Evolutionary conservation across 441 rosid species (phyloP), one percentile per base, ranked within the genome.

Genomic region (Lagerstroemia fauriei): DNA sequence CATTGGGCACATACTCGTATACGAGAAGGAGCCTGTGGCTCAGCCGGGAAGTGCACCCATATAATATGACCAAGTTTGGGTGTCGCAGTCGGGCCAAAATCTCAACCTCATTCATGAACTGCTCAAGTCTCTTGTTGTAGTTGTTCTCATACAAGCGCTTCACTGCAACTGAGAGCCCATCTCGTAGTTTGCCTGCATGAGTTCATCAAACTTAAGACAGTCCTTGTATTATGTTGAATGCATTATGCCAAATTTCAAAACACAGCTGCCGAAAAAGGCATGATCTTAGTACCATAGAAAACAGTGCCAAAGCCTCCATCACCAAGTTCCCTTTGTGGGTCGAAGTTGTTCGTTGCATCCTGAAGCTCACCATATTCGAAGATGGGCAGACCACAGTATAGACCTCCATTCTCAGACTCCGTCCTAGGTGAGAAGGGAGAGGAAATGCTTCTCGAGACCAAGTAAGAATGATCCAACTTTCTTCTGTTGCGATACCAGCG

Each of bases 221-320:
- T 3, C 29, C 51, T 48, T 48, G 7, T 9, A 48, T 48, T 48
- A 12, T n/a, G 34, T 34, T n/a, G 3, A 66, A 66, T 66, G 41
- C 3, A 5, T 29, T 66, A 18, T 20, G 17, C 3, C 32, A 65
- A 6, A 25, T 25, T 65, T 11, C 69, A 24, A 29, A 27, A 13
- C 12, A 48, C 51, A 48, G 51, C 51, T 48, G 51, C 14, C 51
- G 9, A 48, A 13, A 48, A 48, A 48, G 46, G 51, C 53, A 46
- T 56, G 31, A 46, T 46, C 24, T n/a, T 80, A 48, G 51, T 48
- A 73, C 78, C 83, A 47, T 80, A 50, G 17, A 80, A 80, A 10
- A 80, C 83, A 3, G 83, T 80, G 83, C 83, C 83, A 18, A 80
- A 80, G 78, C 83, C 83, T 73, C 83, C 83, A 57, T 80, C 78